These are phyloP conservation scores for Marsdenia floribunda DNA, from an alignment of 257 asterid genomes.

Conservation along the genomic window DNA sequence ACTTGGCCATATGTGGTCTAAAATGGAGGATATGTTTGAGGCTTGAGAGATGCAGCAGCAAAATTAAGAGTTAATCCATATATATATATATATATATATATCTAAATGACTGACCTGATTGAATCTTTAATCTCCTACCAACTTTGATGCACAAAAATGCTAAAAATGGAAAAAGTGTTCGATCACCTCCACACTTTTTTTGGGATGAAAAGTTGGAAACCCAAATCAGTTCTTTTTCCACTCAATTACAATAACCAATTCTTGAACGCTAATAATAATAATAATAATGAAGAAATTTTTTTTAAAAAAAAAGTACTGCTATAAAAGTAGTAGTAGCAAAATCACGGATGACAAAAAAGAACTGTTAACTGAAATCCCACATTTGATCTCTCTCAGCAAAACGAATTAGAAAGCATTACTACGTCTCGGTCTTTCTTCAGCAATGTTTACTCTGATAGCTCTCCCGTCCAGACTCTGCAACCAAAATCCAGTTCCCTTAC, in stretches of 20 bases:
- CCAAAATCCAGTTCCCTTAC: neutral
- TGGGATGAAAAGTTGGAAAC: neutral
- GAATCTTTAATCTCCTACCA: neutral
- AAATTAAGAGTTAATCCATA: no score
- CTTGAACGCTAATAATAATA: no score
- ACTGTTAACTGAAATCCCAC: neutral
- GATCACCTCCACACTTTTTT: neutral
- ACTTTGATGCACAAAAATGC: neutral
- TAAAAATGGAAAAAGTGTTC: neutral
- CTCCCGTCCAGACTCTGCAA: slow-evolving; percentile 73
- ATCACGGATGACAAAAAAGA: no score
- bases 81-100: no score
- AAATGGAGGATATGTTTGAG: no score
- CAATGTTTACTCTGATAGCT: slow-evolving; percentile 66
- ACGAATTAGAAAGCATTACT: slow-evolving; percentile 28
- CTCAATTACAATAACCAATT: no score
- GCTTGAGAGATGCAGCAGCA: no score
- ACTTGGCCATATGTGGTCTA: no score
- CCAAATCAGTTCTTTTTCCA: neutral
- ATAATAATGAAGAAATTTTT: no score
- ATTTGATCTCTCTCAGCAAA: neutral
- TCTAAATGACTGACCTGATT: neutral
- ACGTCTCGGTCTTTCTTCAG: slow-evolving; percentile 64
- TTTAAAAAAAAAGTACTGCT: no score
- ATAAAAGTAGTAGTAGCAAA: no score